These are phyloP conservation scores for Brachypodium distachyon DNA, from an alignment of 202 grass and related monocot genomes.

Conservation along the genomic window DNA sequence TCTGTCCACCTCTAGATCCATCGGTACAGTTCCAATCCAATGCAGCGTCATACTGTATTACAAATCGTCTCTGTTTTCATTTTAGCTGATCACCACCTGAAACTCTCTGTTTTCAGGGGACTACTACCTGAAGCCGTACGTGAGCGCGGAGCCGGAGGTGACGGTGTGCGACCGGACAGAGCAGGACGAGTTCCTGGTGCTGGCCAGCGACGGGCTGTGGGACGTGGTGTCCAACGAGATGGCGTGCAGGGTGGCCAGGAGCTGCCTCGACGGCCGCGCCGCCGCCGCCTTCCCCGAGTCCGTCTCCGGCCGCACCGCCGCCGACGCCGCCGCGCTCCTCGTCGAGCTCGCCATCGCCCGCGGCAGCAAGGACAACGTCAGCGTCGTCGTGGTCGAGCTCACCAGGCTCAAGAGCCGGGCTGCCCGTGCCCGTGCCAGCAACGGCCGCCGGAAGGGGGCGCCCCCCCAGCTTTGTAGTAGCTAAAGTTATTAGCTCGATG, in stretches of 20 bases:
- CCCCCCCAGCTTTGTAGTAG: neutral
- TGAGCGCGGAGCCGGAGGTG: conserved; percentile 60
- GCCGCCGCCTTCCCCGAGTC: conserved; percentile 25
- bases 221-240: conserved; percentile 64
- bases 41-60: no score
- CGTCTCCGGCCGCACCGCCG: conserved; percentile 36
- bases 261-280: conserved; percentile 37
- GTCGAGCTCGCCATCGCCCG: conserved; percentile 43
- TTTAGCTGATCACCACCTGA: neutral
- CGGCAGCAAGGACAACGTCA: conserved; percentile 78
- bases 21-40: conserved; percentile 22
- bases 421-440: neutral
- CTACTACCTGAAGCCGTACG: conserved; percentile 81
- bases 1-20: conserved; percentile 61
- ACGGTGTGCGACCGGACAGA: conserved; percentile 38
- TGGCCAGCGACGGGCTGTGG: conserved; percentile 76
- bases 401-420: conserved; percentile 7
- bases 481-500: neutral
- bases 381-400: conserved; percentile 65
- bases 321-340: conserved; percentile 56
- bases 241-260: conserved; percentile 49
- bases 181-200: conserved; percentile 64
- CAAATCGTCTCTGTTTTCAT: neutral
- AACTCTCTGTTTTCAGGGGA: conserved; percentile 27
- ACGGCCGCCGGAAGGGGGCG: neutral